Base-by-base conservation (phyloP, 163 green algal species). In the Volvox carteri region DNA sequence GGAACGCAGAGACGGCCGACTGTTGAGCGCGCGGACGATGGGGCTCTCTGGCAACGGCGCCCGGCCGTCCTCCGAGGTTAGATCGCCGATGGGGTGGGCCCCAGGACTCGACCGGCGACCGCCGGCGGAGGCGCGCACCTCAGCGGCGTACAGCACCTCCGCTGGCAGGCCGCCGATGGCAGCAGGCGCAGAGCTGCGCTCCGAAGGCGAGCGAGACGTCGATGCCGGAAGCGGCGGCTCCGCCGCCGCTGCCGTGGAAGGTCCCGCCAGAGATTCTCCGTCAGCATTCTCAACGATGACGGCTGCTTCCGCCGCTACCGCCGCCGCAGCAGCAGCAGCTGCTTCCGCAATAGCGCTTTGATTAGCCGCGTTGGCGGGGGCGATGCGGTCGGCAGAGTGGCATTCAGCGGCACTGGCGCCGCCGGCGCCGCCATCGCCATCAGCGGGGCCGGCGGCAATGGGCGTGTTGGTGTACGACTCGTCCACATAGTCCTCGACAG, bases 401-500 rank as follows among this genome's bases (percentile, higher is more conserved):
- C 30, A 35, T 41, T 21, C 39, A 8, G n/a, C 3, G 28, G 44
- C 23, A 46, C 73, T 35, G 73, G 33, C 70, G 42, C 41, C 68
- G 33, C 33, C 37, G 39, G 56, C 70, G 12, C 18, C 70, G 41
- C 12, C 70, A 56, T 78, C 70, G 16, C 21, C 37, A 7, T 78
- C 70, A 4, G 25, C 73, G 6, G 44, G 2, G 39, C 54, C 4
- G 28, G 37, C 41, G 41, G 30, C 21, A 25, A 37, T 4, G 14
- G 25, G 60, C 50, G 21, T 35, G 0, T 54, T 33, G 14, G 80
- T 50, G 67, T 87, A 87, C 1, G 46, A 30, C 6, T 87, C 80
- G 44, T 87, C 80, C 33, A 87, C 80, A 19, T 80, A 87, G 65
- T 87, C 80, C 65, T 79, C 80, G 6, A 68, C n/a, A 14, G 19